phyloP scores from a whole-genome alignment of 495 filamentous ascomycete species.

The Jackrogersella minutella region DNA sequence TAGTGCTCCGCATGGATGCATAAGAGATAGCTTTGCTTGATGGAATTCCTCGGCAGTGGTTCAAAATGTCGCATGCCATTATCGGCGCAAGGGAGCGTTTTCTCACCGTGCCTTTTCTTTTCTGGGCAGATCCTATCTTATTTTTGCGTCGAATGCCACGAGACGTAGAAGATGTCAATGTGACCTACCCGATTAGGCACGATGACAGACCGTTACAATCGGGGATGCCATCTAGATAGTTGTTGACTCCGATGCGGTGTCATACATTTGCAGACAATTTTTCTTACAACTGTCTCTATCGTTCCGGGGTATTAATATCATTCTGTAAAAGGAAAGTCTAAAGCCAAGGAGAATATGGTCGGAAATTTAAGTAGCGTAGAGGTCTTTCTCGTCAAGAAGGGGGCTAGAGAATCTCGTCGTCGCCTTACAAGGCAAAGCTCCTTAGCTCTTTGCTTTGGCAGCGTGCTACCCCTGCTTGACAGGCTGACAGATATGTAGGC shows the following conservation, averaged over 20 bases:
- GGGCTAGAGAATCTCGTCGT: neutral
- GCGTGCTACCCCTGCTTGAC: conserved; percentile 15
- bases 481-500: no score
- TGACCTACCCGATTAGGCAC: conserved; percentile 33
- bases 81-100: conserved; percentile 17
- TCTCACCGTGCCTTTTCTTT: conserved; percentile 3
- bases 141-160: conserved; percentile 12
- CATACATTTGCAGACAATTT: conserved; percentile 1
- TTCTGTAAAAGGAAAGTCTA: neutral
- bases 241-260: conserved; percentile 23
- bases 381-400: no score
- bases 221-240: conserved; percentile 17
- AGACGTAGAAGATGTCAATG: conserved; percentile 17
- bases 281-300: no score
- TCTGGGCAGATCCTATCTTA: conserved; percentile 4
- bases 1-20: neutral
- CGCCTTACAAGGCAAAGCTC: conserved; percentile 1
- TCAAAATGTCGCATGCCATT: neutral
- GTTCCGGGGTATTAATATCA: no score
- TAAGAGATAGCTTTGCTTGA: no score
- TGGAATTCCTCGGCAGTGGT: no score
- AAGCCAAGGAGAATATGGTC: neutral
- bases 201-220: conserved; percentile 3
- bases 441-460: neutral
- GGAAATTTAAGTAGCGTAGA: no score